Conservation (phyloP, 106 monocot genomes). For the Dendrobium officinale region DNA sequence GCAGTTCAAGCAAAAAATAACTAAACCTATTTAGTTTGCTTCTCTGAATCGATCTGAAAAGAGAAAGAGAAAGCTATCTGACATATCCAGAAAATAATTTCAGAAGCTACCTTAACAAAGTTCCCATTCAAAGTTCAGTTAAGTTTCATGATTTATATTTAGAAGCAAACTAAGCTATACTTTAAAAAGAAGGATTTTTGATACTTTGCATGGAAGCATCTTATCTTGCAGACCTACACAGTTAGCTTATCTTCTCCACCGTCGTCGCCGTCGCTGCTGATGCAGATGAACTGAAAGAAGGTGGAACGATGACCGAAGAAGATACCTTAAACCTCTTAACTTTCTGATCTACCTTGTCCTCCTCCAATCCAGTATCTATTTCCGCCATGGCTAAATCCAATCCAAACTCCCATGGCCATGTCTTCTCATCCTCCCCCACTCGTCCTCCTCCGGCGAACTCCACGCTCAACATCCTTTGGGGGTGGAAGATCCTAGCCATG, state of each 20-base stretch:
- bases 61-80: too few relatives aligned
- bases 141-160: too few relatives aligned
- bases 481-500: conserved; percentile 29
- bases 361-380: not conserved
- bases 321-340: conserved; percentile 30
- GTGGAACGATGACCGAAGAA: conserved; percentile 37
- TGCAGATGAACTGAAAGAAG: conserved; percentile 19
- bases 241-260: not conserved
- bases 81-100: too few relatives aligned
- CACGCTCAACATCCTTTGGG: not conserved
- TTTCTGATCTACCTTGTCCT: not conserved
- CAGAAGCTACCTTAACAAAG: too few relatives aligned
- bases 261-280: not conserved
- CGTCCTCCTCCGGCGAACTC: not conserved
- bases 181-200: too few relatives aligned
- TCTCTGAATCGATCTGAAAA: too few relatives aligned
- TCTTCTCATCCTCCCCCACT: not conserved
- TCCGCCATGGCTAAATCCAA: not conserved
- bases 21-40: too few relatives aligned
- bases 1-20: too few relatives aligned
- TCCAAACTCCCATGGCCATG: conserved; percentile 7
- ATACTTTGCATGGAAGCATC: not conserved
- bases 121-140: too few relatives aligned
- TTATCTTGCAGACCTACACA: not conserved
- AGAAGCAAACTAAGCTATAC: too few relatives aligned